Percentiles rank a stretch among this genome's conserved stretches.
These are phyloP conservation scores for Colletotrichum sp. DNA, from an alignment of 2,329 filamentous ascomycete genomes.

Conservation along the genomic window DNA sequence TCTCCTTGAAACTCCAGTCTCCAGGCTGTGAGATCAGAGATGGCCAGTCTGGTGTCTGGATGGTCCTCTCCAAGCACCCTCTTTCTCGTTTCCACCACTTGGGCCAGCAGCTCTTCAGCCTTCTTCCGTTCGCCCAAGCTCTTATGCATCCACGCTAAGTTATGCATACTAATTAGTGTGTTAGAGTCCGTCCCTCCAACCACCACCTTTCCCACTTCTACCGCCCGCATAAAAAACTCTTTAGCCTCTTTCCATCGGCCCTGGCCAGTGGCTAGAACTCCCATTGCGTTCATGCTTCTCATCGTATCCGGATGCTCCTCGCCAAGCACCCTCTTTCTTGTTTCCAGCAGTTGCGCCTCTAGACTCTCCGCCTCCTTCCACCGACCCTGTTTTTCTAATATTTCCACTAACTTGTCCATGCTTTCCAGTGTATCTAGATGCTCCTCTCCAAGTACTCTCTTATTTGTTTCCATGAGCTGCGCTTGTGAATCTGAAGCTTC, in stretches of 20 bases:
- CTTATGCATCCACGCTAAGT: not conserved
- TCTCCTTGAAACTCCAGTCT: not conserved
- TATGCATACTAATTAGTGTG: not conserved
- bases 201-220: not conserved
- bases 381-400: not conserved
- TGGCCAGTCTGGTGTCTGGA: not conserved
- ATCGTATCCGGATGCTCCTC: not conserved
- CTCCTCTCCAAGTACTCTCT: not conserved
- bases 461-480: not conserved
- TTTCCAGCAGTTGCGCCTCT: not conserved
- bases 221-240: not conserved
- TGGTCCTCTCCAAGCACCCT: not conserved
- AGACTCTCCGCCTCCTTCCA: not conserved
- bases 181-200: not conserved
- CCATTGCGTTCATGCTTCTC: fast-evolving
- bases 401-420: fast-evolving
- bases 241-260: not conserved
- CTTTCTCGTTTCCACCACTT: not conserved
- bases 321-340: not conserved
- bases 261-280: fast-evolving
- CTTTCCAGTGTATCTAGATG: not conserved
- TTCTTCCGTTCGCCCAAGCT: fast-evolving
- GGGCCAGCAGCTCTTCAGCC: not conserved
- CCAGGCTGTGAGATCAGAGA: not conserved
- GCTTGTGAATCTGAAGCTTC: not conserved